These are phyloP conservation scores for Verbena officinalis DNA, from an alignment of 257 asterid species.

Conservation along the genomic window DNA sequence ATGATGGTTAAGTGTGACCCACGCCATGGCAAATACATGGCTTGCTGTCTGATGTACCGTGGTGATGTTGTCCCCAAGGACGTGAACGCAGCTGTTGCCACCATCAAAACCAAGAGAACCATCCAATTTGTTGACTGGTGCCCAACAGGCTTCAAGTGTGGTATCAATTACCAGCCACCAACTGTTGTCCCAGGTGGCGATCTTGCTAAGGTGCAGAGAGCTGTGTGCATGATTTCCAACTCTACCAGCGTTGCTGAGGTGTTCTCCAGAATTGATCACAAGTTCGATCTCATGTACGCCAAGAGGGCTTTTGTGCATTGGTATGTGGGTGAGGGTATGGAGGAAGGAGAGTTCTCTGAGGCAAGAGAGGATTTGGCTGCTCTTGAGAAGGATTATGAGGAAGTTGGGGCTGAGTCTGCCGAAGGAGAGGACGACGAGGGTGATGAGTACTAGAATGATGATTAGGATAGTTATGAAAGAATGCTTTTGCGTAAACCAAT, in stretches of 20 bases:
- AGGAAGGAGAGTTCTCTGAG: slow-evolving; percentile 95
- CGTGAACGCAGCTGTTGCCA: slow-evolving; percentile 95
- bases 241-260: slow-evolving; percentile 98
- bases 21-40: slow-evolving; percentile 97
- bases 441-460: slow-evolving; percentile 51
- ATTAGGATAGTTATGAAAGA: not conserved
- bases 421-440: slow-evolving; percentile 89
- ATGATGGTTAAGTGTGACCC: slow-evolving; percentile 99
- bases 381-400: slow-evolving; percentile 94
- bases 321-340: slow-evolving; percentile 99
- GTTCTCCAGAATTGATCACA: slow-evolving; percentile 90
- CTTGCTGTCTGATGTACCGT: slow-evolving; percentile 95
- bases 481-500: slow-evolving; percentile 23
- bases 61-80: slow-evolving; percentile 98
- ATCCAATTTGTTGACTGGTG: slow-evolving; percentile 98
- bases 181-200: slow-evolving; percentile 98
- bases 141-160: slow-evolving; percentile 97
- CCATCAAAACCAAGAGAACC: slow-evolving; percentile 95
- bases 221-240: slow-evolving; percentile 96
- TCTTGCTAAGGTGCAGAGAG: slow-evolving; percentile 94
- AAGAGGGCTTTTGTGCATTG: slow-evolving; percentile 96
- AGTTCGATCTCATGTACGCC: slow-evolving; percentile 89
- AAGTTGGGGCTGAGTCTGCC: slow-evolving; percentile 88
- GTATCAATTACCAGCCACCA: slow-evolving; percentile 96
- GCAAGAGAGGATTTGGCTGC: slow-evolving; percentile 99